Evolutionary conservation across 805 yeast species (phyloP).

Genomic region (Scheffersomyces ergatensis): DNA sequence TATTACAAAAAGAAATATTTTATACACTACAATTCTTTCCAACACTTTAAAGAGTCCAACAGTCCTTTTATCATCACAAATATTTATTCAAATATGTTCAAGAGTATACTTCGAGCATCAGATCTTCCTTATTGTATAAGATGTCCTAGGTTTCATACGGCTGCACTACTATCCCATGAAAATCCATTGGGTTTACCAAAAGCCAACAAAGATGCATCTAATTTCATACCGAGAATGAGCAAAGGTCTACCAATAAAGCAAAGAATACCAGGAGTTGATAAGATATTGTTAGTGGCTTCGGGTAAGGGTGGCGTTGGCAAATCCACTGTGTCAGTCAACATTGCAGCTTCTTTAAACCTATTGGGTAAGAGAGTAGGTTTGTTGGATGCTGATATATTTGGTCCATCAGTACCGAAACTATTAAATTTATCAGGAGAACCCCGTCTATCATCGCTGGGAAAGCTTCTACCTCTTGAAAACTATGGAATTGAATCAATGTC

Average conservation of each 20-base stretch:
- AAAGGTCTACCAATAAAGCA: constrained; percentile 56
- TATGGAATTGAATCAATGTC: constrained; percentile 85
- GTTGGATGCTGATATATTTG: constrained; percentile 79
- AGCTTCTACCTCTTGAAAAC: constrained; percentile 63
- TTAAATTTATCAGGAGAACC: constrained; percentile 73
- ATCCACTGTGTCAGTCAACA: constrained; percentile 68
- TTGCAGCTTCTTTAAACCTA: constrained; percentile 59
- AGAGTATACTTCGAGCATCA: no score
- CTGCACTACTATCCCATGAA: constrained; percentile 21
- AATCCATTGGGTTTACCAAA: constrained; percentile 42
- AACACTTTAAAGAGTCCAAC: no score
- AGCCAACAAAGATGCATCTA: constrained; percentile 12
- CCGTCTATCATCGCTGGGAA: constrained; percentile 47
- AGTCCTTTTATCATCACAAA: no score
- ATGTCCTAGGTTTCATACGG: not conserved
- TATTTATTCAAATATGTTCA: no score
- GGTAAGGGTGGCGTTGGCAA: constrained; percentile 85
- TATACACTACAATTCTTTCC: no score
- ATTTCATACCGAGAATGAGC: constrained; percentile 33
- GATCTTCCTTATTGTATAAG: no score
- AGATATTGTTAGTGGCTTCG: constrained; percentile 64
- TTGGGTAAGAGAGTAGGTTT: constrained; percentile 61
- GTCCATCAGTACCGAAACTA: constrained; percentile 78
- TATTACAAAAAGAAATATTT: no score
- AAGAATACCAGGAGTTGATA: constrained; percentile 57